Evolutionary conservation across 768 basidiomycete species (phyloP), one percentile per base, ranked within the genome.

Genomic region (Tricholoma terreum): DNA sequence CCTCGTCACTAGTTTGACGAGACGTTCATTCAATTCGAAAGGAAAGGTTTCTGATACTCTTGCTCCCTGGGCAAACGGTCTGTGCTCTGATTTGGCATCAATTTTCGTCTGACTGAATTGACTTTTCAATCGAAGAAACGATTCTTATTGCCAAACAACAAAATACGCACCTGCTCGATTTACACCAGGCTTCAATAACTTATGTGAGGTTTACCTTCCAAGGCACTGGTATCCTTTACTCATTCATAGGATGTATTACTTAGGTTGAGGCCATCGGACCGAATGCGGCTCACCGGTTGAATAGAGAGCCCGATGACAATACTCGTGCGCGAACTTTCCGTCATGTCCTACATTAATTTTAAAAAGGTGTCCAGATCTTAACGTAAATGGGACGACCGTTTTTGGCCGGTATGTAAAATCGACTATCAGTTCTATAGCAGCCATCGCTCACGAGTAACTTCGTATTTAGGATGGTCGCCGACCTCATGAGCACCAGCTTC

Each of bases 201-300:
- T 77, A 77, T 61, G 67, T 67, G 36, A 50, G 62, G 24, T 10
- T 40, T 27, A n/a, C 22, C 4, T 21, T 22, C 42, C 19, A 21
- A 2, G 10, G n/a, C n/a, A 27, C 19, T 46, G 4, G 3, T 35
- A 5, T 11, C 19, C 14, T 24, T 27, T 9, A 22, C 50, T 30
- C 19, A 38, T 19, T 10, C 30, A 31, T 30, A 17, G n/a, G 38
- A 33, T 59, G 42, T 17, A 22, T 42, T 21, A 30, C n/a, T 36
- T 53, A 71, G 72, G 68, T 72, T 27, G 71, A 77, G 60, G 73
- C 72, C 2, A 75, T 77, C 34, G 77, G 77, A 8, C 70, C 75
- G 2, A 72, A 73, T 36, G 71, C 74, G 19, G 70, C 73, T 9
- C 76, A 77, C 35, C 35, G 35, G 5, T 67, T 77, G 36, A 76